These are phyloP conservation scores for Hymenoscyphus scutula DNA, from an alignment of 2,329 filamentous ascomycete species.

Conservation along the genomic window DNA sequence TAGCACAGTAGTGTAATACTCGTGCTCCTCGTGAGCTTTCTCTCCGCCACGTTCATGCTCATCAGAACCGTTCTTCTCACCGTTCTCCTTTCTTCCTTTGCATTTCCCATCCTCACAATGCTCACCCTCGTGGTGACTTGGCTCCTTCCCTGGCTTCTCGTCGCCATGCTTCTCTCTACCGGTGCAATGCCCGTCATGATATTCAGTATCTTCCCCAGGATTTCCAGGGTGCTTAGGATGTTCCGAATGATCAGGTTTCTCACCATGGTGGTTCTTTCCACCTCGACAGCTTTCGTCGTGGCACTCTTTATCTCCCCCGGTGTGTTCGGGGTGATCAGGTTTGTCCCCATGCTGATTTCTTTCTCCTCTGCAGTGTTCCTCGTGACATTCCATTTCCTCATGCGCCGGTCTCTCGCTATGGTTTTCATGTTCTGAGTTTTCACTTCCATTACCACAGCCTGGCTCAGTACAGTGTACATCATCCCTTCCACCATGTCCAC, in stretches of 20 bases:
- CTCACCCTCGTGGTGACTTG: neutral
- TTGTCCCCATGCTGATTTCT: too few species aligned
- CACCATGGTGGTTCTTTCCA: too few species aligned
- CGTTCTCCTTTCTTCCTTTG: neutral
- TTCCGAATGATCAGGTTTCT: too few species aligned
- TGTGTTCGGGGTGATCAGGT: too few species aligned
- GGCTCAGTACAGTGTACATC: neutral
- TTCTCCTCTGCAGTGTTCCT: too few species aligned
- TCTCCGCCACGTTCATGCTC: neutral
- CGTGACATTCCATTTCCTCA: too few species aligned
- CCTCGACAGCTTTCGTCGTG: too few species aligned
- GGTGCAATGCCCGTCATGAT: neutral
- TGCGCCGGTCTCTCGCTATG: too few species aligned
- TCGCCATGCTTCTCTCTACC: neutral
- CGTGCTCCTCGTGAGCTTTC: neutral
- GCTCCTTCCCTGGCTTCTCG: neutral
- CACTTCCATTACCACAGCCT: neutral
- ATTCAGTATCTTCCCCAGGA: neutral
- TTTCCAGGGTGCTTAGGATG: neutral
- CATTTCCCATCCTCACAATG: neutral
- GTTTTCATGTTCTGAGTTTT: neutral
- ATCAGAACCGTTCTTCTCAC: neutral
- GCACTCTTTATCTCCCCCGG: too few species aligned
- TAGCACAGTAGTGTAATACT: neutral
- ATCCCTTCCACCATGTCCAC: neutral